Conservation (phyloP, 1,284 basidiomycete genomes). For the Phlebopus sp. region DNA sequence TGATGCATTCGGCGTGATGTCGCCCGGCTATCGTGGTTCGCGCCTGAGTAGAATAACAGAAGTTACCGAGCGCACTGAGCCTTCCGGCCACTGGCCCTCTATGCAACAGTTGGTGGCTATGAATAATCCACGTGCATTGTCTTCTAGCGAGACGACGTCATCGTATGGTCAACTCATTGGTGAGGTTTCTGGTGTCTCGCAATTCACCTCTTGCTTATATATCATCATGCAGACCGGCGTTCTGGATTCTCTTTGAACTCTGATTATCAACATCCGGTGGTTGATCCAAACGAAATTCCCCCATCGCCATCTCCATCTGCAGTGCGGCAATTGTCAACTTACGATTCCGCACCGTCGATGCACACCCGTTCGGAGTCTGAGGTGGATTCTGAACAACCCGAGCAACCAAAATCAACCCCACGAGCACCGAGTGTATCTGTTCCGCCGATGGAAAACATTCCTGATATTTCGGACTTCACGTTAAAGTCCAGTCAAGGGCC, state of each 20-base stretch:
- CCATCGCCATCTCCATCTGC: constrained; percentile 70
- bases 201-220: neutral
- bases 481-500: constrained; percentile 44
- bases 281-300: constrained; percentile 61
- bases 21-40: constrained; percentile 24
- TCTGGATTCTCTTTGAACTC: constrained; percentile 3
- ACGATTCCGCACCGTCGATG: constrained; percentile 53
- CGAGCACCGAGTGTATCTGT: constrained; percentile 40
- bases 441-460: constrained; percentile 48
- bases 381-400: constrained; percentile 14
- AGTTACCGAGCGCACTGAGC: constrained; percentile 59
- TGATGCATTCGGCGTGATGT: constrained; percentile 19
- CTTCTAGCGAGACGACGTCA: constrained; percentile 45
- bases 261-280: constrained; percentile 17
- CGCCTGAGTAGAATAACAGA: constrained; percentile 64
- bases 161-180: constrained; percentile 66
- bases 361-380: constrained; percentile 44
- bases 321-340: constrained; percentile 61
- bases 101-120: constrained; percentile 37
- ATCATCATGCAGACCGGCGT: constrained; percentile 19
- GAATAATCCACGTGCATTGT: constrained; percentile 37
- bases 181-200: constrained; percentile 28
- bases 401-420: constrained; percentile 27
- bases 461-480: constrained; percentile 54
- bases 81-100: constrained; percentile 44